Conservation (phyloP, 129 eudicot genomes). For the Arctium lappa region DNA sequence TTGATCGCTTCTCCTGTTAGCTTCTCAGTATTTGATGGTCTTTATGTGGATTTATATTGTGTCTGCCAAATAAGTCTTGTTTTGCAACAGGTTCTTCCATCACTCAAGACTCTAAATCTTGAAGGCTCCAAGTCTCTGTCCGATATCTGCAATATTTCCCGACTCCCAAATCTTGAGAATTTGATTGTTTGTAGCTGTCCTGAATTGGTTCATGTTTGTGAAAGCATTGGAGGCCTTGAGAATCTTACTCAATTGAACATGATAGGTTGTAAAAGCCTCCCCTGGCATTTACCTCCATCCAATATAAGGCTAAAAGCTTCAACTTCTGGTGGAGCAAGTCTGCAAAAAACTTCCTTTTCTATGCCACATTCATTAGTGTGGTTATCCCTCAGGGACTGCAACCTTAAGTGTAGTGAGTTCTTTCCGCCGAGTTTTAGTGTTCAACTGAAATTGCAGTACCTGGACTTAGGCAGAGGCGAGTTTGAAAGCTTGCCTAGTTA, state of each 20-base stretch:
- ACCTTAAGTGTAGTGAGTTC: not conserved
- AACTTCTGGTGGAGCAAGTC: not conserved
- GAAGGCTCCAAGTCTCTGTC: not conserved
- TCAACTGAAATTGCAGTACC: not conserved
- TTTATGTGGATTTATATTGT: not conserved
- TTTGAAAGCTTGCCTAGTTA: not conserved
- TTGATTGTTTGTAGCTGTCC: constrained; percentile 16
- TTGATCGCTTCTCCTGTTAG: not conserved
- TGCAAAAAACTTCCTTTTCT: not conserved
- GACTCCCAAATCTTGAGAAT: constrained; percentile 24
- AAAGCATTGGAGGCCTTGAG: constrained; percentile 18
- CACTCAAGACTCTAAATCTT: constrained; percentile 29
- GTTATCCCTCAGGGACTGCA: not conserved
- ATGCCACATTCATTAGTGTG: not conserved
- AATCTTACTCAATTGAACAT: constrained; percentile 17
- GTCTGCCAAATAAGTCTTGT: not conserved
- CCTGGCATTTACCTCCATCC: not conserved
- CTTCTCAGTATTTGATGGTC: not conserved
- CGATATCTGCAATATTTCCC: not conserved
- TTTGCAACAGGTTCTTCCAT: constrained; percentile 25
- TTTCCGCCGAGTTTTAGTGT: not conserved
- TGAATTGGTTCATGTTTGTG: constrained; percentile 4
- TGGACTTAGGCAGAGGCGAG: not conserved
- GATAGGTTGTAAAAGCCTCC: constrained; percentile 7
- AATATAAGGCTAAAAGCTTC: not conserved